Evolutionary conservation across 1,139 yeast genomes (phyloP).

Genomic region (Yamadazyma triangularis): DNA sequence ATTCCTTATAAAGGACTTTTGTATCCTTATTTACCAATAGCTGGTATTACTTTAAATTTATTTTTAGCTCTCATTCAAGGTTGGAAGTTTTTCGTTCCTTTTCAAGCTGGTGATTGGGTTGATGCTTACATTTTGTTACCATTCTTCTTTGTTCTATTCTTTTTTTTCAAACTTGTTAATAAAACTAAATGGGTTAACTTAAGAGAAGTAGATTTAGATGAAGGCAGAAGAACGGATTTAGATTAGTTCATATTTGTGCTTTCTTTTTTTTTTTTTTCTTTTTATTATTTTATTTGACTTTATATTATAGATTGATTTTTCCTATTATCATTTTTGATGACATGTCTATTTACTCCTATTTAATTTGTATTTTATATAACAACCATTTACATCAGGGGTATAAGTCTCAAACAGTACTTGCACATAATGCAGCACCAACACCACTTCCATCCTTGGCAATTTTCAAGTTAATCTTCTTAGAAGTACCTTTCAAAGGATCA

Average conservation of each 20-base stretch:
- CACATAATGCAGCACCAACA: constrained; percentile 94
- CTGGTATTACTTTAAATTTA: constrained; percentile 47
- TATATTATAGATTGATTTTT: no score
- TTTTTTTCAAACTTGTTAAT: constrained; percentile 30
- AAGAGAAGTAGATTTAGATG: constrained; percentile 42
- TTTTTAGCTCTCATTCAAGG: constrained; percentile 64
- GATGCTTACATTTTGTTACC: constrained; percentile 66
- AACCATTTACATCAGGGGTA: no score
- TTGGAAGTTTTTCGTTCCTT: constrained; percentile 63
- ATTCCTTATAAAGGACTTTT: constrained; percentile 51
- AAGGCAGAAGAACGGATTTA: constrained; percentile 33
- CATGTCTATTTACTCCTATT: no score
- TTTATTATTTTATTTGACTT: no score
- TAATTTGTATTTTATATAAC: no score
- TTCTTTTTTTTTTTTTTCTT: no score
- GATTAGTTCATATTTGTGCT: no score
- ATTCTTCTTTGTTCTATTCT: constrained; percentile 39
- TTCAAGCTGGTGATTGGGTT: constrained; percentile 54
- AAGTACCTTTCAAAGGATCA: constrained; percentile 66
- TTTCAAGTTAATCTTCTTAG: constrained; percentile 64
- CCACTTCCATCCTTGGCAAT: constrained; percentile 95
- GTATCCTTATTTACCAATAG: constrained; percentile 50
- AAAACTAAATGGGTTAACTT: constrained; percentile 42
- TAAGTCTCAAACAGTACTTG: constrained; percentile 39
- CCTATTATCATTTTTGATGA: no score